Base-by-base conservation (phyloP, 345 rosid species). In the Salix caprea region DNA sequence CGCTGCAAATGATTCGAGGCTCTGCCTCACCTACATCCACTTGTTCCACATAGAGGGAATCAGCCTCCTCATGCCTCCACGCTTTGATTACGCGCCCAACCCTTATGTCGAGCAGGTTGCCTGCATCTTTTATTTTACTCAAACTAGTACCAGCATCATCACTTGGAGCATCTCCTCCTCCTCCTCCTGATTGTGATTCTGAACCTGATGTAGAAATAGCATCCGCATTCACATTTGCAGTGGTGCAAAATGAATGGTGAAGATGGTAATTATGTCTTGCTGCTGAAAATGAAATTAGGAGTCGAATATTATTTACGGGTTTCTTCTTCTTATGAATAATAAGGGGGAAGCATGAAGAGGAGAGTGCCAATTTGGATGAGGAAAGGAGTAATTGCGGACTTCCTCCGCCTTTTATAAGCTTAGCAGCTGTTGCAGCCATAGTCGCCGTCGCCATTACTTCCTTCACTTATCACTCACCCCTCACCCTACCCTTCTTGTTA, bases 21-120 rank as follows among this genome's bases (percentile, higher is more conserved):
- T 90, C 90, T 0, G 90, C 74, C 82, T 93, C 97, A 2, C 97
- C 99, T 2, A 95, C 82, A 48, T 95, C 97, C 0, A 95, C 93
- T 82, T 95, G 97, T 76, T 95, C 97, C 62, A 91, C 97, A 54
- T 95, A 95, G 0, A 95, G 92, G 4, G 99, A 88, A 80, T 95
- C 96, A 0, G 99, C 99, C 83, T 95, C 97, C 69, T 90, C 96
- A 78, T 95, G 99, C 65, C 89, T 89, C 99, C 96, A 95, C 0
- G 97, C 99, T 82, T 90, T 95, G 74, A 90, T 80, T 1, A 95
- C 80, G 52, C 88, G 81, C 13, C 97, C 99, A 34, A 95, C 97
- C 85, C 94, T 89, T 67, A 93, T 86, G 81, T 93, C 97, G 73
- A 95, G 91, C 89, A 83, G 72, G 81, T 90, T 85, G 67, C 89